Base-by-base conservation (phyloP, 176 grass and related monocot genomes). In the Rhynchospora breviuscula region DNA sequence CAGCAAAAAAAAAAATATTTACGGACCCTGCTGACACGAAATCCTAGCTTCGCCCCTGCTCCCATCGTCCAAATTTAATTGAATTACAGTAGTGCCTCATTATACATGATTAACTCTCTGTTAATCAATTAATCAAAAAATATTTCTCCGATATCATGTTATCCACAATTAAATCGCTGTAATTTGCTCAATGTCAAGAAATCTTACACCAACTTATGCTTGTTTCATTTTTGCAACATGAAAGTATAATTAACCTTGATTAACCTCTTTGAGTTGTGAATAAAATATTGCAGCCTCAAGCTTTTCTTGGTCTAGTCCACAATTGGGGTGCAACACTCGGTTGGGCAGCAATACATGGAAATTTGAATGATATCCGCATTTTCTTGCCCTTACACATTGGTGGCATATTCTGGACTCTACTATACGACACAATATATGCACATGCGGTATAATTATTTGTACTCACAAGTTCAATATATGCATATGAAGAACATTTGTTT, bases 381-480 rank as follows among this genome's bases (percentile, higher is more conserved):
- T 35, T 85, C 61, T 63, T 88, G 23, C 87, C 87, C 23, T 35
- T 88, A 18, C 85, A 85, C 76, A 68, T 21, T 64, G 62, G 75
- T 56, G 81, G 87, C 78, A 78, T 90, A 73, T 67, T 88, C 74
- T 88, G 87, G 87, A 88, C 87, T 25, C 87, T 88, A 26, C 82
- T 88, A 44, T 88, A 88, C 54, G 87, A 88, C 67, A 88, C 87
- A 6, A 88, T 88, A 81, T 88, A 88, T 54, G 87, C 87, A 26
- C 87, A 88, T 88, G 82, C 81, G 82, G 87, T 88, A 63, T 44
- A 44, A 75, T 40, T 40, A 40, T 40, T 40, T 40, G 3, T 40
- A 40, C 4, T 5, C 35, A 40, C 35, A 40, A 40, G 4, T 40
- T 40, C 35, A 40, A 40, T 40, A 2, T 40, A 2, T 40, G 35